Evolutionary conservation across 2,329 filamentous ascomycete genomes (phyloP).

Genomic region (Atkinsonella hypoxylon): DNA sequence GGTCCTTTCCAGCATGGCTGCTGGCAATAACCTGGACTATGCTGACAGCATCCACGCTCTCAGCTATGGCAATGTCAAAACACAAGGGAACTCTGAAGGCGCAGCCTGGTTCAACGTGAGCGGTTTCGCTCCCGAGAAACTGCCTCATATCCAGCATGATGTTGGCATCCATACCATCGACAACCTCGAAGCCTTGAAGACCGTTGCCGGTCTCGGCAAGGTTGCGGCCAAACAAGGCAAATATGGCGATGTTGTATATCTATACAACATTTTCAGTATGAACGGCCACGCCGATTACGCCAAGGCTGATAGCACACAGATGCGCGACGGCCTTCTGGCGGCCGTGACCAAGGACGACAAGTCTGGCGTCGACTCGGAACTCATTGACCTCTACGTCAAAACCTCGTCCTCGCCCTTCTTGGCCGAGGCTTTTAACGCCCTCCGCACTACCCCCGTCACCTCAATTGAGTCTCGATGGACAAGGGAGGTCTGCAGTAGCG

Average conservation of each 20-base stretch:
- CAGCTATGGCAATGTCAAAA: not conserved
- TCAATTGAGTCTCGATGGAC: not conserved
- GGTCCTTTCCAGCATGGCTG: not conserved
- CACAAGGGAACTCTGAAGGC: not conserved
- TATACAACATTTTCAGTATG: conserved; percentile 6
- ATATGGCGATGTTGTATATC: conserved; percentile 6
- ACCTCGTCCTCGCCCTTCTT: conserved; percentile 3
- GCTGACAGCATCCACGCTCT: not conserved
- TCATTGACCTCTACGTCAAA: conserved; percentile 4
- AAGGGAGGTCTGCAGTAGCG: not conserved
- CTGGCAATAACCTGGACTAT: not conserved
- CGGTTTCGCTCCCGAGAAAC: not conserved
- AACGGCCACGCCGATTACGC: conserved; percentile 5
- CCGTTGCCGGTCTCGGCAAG: not conserved
- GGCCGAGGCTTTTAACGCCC: conserved; percentile 2
- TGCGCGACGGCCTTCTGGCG: conserved; percentile 1
- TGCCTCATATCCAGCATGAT: conserved; percentile 2
- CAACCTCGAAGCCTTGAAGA: conserved; percentile 1
- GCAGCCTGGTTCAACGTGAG: conserved; percentile 1
- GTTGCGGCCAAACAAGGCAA: conserved; percentile 2
- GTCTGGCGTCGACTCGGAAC: not conserved
- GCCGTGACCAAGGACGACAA: conserved; percentile 2
- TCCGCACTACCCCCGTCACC: not conserved
- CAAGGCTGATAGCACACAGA: not conserved
- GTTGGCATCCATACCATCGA: conserved; percentile 3